Percentiles rank a stretch among this genome's conserved stretches.
Conservation (phyloP, 495 filamentous ascomycete species). For the Tuber indicum region DNA sequence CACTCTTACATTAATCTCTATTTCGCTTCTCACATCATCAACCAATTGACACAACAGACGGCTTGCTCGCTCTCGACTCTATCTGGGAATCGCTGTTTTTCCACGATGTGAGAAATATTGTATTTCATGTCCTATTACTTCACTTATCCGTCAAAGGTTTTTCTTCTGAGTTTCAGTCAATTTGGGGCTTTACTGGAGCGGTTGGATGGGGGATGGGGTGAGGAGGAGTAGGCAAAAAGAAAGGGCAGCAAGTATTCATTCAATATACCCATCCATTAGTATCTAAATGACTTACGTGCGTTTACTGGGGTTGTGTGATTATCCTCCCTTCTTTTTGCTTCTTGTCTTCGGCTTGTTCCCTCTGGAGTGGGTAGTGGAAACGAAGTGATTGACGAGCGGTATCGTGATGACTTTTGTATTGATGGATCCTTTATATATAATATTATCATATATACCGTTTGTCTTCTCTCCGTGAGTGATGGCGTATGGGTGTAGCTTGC, state of each 20-base stretch:
- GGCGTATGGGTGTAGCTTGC: background rate
- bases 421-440: background rate
- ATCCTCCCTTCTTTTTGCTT: background rate
- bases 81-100: conserved; percentile 3
- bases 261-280: background rate
- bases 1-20: background rate
- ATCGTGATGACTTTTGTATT: background rate
- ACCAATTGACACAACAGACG: background rate
- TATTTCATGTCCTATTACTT: conserved; percentile 1
- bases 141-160: background rate
- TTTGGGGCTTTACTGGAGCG: background rate
- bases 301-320: background rate
- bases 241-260: background rate
- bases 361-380: background rate
- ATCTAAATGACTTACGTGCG: background rate
- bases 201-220: background rate
- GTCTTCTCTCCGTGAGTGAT: background rate
- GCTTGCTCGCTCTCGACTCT: background rate
- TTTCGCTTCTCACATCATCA: background rate
- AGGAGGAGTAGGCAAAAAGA: background rate
- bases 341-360: background rate
- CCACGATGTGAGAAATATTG: background rate
- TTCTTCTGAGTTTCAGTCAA: background rate
- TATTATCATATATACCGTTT: background rate
- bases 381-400: background rate